Base-by-base conservation (phyloP, 1,139 yeast species). In the Diutina scorzettiae region DNA sequence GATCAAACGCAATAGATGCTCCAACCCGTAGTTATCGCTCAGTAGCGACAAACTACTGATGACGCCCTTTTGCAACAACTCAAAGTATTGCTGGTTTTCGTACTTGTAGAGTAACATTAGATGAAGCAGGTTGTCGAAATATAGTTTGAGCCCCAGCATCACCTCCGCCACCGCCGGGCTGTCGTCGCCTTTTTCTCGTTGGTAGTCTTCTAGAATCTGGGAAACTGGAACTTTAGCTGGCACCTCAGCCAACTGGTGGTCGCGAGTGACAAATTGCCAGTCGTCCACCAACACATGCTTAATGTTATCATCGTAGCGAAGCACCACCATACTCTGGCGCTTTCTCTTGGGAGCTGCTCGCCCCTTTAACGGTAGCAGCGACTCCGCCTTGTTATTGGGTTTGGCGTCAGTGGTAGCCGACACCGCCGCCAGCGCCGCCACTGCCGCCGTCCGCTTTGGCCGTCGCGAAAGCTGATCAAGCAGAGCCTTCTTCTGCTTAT, bases 191-290 rank as follows among this genome's bases (percentile, higher is more conserved):
- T 23, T 12, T 37, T 17, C 71, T 37, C 44, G 42, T 19, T 53
- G 70, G 56, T 73, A 84, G 31, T 69, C 69, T 24, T 60, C 52
- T 11, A 87, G 57, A 3, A 85, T 71, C 3, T 60, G 63, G 2
- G 66, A 60, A 1, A 82, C 81, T 0, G 74, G 69, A 11, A 66
- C 62, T 18, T 60, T 56, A 3, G 76, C 61, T 0, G 95, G 95
- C 33, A 86, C 57, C 21, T 71, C 60, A 6, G 84, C 72, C 27
- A 85, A 57, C 55, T 79, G 77, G 42, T 81, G 80, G 48, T 84
- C 83, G 53, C 84, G 84, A 1, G 97, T 86, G 41, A 89, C 71
- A 50, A 68, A 71, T 57, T 89, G 96, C 97, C 97, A 91, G 63
- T 91, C 97, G 54, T 86, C 89, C 1, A 89, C 94, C 37, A 91